These are phyloP conservation scores for Delonix regia DNA, from an alignment of 306 rosid genomes.

Conservation along the genomic window DNA sequence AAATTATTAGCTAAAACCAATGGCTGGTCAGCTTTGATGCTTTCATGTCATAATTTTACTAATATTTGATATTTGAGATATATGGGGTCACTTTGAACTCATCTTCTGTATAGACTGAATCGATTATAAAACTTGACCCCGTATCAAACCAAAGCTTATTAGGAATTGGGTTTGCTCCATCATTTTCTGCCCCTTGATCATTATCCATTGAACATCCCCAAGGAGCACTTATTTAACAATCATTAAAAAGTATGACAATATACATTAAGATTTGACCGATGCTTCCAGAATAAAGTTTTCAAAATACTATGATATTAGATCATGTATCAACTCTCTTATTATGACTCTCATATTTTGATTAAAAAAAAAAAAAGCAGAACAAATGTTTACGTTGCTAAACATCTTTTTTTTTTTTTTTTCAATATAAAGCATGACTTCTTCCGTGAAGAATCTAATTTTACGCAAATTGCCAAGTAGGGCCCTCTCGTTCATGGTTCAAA, in stretches of 20 bases:
- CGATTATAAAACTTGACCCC: no score
- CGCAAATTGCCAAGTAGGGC: neutral
- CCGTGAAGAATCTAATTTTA: neutral
- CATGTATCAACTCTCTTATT: neutral
- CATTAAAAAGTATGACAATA: neutral
- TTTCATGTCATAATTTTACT: neutral
- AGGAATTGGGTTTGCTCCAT: neutral
- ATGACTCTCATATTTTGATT: neutral
- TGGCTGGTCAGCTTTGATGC: neutral
- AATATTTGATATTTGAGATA: neutral
- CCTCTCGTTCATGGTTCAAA: neutral
- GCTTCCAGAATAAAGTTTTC: neutral
- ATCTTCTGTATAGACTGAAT: no score
- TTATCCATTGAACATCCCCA: neutral
- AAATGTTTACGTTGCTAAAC: neutral
- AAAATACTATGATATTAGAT: neutral
- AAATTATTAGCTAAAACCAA: neutral
- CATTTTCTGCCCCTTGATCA: neutral
- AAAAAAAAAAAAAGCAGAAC: neutral
- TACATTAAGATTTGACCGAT: neutral
- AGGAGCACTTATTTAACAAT: neutral
- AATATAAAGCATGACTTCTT: neutral
- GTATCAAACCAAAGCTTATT: neutral
- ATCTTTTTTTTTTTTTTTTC: constrained; percentile 16
- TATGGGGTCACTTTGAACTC: neutral